These are phyloP conservation scores for Fusarium guadeloupense DNA, from an alignment of 2,329 filamentous ascomycete genomes.

Conservation along the genomic window DNA sequence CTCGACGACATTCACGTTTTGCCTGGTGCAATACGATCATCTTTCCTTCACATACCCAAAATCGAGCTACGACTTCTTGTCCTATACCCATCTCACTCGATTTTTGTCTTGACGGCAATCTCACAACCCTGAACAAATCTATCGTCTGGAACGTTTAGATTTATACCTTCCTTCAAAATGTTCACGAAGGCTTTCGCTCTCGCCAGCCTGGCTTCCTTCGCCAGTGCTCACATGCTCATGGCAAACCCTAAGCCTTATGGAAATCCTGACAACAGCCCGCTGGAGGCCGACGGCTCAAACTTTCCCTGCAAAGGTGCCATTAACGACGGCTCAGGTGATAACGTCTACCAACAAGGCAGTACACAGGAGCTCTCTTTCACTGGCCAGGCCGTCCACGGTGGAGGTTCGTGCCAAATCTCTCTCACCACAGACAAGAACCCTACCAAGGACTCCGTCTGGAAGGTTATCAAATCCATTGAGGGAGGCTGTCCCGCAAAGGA, in stretches of 20 bases:
- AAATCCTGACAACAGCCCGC: constrained; percentile 67
- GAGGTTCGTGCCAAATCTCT: constrained; percentile 90
- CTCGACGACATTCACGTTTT: constrained; percentile 37
- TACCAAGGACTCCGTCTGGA: constrained; percentile 75
- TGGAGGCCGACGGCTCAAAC: constrained; percentile 67
- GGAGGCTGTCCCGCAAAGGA: constrained; percentile 81
- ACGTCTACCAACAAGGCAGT: constrained; percentile 63
- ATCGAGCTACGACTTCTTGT: constrained; percentile 34
- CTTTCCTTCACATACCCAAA: constrained; percentile 36
- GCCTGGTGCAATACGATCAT: constrained; percentile 41
- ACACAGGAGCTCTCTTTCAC: constrained; percentile 66
- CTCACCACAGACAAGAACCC: constrained; percentile 81
- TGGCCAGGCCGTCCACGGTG: constrained; percentile 83
- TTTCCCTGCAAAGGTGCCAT: constrained; percentile 81
- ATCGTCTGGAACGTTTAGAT: constrained; percentile 48
- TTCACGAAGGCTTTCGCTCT: constrained; percentile 59
- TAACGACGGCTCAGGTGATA: constrained; percentile 56
- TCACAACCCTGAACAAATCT: constrained; percentile 33
- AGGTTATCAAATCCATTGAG: constrained; percentile 88
- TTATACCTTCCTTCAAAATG: constrained; percentile 55
- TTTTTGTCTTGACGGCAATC: constrained; percentile 43
- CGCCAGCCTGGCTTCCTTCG: constrained; percentile 66
- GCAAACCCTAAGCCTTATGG: constrained; percentile 71
- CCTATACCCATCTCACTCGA: constrained; percentile 39
- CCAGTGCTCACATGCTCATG: constrained; percentile 82